Conservation (phyloP, 2,329 filamentous ascomycete species). For the Magnaporthales sp. region DNA sequence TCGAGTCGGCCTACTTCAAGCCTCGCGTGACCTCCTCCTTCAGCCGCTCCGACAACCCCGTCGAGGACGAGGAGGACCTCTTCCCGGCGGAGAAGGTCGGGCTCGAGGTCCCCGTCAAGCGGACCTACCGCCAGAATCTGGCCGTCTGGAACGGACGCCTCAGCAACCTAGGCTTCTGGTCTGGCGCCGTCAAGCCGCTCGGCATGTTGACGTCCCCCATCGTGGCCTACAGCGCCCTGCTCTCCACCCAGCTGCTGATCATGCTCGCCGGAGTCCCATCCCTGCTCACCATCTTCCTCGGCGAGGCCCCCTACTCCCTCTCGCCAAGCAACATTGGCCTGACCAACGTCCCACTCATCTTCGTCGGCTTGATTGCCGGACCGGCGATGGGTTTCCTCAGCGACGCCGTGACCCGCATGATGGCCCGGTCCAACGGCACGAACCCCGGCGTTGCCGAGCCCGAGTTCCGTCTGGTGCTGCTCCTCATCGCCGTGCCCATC, state of each 20-base stretch:
- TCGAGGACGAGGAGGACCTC: neutral
- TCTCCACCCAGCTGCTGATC: slow-evolving; percentile 2
- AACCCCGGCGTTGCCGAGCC: slow-evolving; percentile 6
- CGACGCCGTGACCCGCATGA: neutral
- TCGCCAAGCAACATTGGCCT: slow-evolving; percentile 44
- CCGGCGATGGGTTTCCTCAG: neutral
- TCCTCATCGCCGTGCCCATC: slow-evolving; percentile 2
- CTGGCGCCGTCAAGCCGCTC: slow-evolving; percentile 4
- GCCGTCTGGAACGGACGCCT: slow-evolving; percentile 4
- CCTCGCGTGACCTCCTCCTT: neutral
- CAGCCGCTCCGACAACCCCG: neutral
- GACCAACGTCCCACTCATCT: slow-evolving; percentile 48
- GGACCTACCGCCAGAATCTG: slow-evolving; percentile 4
- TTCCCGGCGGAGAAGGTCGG: neutral
- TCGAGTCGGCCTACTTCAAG: slow-evolving; percentile 6
- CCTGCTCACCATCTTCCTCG: slow-evolving; percentile 35
- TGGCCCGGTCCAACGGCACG: slow-evolving; percentile 3
- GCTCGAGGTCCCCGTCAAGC: neutral
- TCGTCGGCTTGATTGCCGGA: slow-evolving; percentile 27
- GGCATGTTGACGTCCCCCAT: slow-evolving; percentile 5
- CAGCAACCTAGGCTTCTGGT: slow-evolving; percentile 7
- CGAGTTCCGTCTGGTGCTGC: slow-evolving; percentile 6
- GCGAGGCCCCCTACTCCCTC: slow-evolving; percentile 43
- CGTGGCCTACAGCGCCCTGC: slow-evolving; percentile 4
- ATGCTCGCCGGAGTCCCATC: slow-evolving; percentile 15